A percentile compares a stretch with the other conserved stretches of the same genome.
Evolutionary conservation across 169 alveolate species (phyloP).

Genomic region (Eimeria tenella): DNA sequence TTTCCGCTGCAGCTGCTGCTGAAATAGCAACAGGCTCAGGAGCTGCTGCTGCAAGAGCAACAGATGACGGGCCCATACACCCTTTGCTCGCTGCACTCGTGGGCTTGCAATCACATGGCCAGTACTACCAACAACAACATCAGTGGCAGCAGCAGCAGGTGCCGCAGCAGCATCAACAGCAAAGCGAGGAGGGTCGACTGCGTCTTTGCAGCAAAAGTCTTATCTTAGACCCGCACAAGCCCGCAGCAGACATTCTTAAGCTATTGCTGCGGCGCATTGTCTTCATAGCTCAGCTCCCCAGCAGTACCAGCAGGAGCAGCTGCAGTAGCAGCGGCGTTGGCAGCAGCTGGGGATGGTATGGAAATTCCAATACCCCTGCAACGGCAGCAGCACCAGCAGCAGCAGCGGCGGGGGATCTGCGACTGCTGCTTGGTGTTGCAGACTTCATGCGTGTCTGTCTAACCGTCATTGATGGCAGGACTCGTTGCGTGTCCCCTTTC

Average conservation of each 20-base stretch:
- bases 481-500: slow-evolving; percentile 66
- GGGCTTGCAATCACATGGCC: neutral
- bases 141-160: slow-evolving; percentile 15
- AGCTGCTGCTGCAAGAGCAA: slow-evolving; percentile 16
- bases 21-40: neutral
- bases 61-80: neutral
- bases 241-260: slow-evolving; percentile 45
- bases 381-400: neutral
- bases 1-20: neutral
- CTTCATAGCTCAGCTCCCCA: neutral
- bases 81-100: neutral
- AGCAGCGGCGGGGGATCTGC: slow-evolving; percentile 3
- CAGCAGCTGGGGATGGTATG: slow-evolving; percentile 15
- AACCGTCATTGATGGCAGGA: slow-evolving; percentile 25
- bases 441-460: neutral
- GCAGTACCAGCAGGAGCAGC: neutral
- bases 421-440: neutral
- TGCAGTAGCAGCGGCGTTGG: too few species aligned
- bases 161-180: neutral
- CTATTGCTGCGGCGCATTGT: slow-evolving; percentile 1
- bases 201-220: slow-evolving; percentile 62
- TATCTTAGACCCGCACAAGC: slow-evolving; percentile 48
- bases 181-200: slow-evolving; percentile 25
- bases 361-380: neutral
- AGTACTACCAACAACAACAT: neutral